phyloP scores from a whole-genome alignment of 768 basidiomycete species.

The Termitomyces eurrhizus region DNA sequence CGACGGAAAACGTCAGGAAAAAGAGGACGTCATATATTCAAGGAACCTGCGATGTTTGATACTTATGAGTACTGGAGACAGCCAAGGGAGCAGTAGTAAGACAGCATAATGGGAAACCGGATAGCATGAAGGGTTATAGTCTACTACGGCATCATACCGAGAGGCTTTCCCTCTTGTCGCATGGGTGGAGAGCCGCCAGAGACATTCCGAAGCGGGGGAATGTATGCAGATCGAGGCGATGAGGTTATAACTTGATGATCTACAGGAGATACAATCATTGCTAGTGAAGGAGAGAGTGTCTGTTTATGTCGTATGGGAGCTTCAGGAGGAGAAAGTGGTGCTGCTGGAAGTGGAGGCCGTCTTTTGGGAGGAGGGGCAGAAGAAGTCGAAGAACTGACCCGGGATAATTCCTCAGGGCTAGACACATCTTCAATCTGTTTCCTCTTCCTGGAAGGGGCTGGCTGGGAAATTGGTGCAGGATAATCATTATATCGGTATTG shows the following conservation, averaged over 20 bases:
- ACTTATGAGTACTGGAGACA: neutral
- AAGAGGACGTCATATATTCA: neutral
- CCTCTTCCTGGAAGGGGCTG: conserved; percentile 40
- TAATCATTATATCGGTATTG: conserved; percentile 34
- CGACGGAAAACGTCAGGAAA: neutral
- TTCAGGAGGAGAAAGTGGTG: conserved; percentile 24
- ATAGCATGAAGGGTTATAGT: neutral
- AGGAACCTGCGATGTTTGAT: neutral
- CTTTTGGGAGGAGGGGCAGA: conserved; percentile 32
- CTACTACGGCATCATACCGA: conserved; percentile 18
- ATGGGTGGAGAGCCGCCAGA: conserved; percentile 22
- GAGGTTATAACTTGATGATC: conserved; percentile 37
- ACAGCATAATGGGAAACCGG: conserved; percentile 3
- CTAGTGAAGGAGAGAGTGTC: conserved; percentile 58
- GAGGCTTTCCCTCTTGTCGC: conserved; percentile 20
- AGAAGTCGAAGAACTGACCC: conserved; percentile 21
- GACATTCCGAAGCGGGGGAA: conserved; percentile 26
- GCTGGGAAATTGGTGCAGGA: conserved; percentile 29
- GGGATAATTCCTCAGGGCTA: conserved; percentile 20
- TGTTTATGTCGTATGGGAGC: conserved; percentile 34
- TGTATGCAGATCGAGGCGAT: conserved; percentile 29
- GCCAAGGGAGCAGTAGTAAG: conserved; percentile 1
- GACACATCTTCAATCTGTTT: conserved; percentile 38
- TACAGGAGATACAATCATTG: conserved; percentile 59
- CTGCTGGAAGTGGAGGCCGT: conserved; percentile 26